Evolutionary conservation across 2,329 filamentous ascomycete genomes (phyloP).

Genomic region (Phyllosticta citriasiana): DNA sequence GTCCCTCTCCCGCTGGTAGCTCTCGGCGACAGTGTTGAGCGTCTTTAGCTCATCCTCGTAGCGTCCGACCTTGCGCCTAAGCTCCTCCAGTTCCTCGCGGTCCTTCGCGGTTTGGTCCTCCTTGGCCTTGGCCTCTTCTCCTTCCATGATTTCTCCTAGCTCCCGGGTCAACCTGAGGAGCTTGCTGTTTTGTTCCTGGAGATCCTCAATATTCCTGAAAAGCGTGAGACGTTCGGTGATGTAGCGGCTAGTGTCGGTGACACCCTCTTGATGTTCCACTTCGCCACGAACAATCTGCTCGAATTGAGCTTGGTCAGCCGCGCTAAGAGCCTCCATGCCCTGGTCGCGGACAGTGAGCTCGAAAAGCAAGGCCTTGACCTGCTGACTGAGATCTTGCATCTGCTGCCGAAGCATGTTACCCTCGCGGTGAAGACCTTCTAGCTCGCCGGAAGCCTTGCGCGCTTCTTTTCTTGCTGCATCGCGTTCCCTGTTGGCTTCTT

Average conservation of each 20-base stretch:
- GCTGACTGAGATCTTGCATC: slow-evolving; percentile 77
- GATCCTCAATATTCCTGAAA: slow-evolving; percentile 74
- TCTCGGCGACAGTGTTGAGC: slow-evolving; percentile 75
- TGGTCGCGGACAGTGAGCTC: slow-evolving; percentile 76
- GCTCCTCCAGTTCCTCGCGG: slow-evolving; percentile 59
- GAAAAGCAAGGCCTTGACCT: slow-evolving; percentile 83
- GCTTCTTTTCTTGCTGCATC: slow-evolving; percentile 69
- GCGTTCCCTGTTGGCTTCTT: slow-evolving; percentile 70
- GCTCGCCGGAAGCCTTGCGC: slow-evolving; percentile 66
- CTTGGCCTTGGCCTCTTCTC: slow-evolving; percentile 65
- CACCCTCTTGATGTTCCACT: slow-evolving; percentile 54
- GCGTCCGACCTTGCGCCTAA: slow-evolving; percentile 63
- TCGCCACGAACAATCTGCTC: slow-evolving; percentile 70
- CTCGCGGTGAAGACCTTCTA: slow-evolving; percentile 54
- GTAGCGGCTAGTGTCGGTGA: slow-evolving; percentile 77
- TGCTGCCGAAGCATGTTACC: slow-evolving; percentile 73
- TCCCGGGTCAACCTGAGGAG: slow-evolving; percentile 74
- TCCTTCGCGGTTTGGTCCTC: slow-evolving; percentile 45
- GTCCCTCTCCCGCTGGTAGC: slow-evolving; percentile 89
- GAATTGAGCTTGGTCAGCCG: slow-evolving; percentile 64
- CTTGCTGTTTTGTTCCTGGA: slow-evolving; percentile 82
- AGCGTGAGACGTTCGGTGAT: slow-evolving; percentile 84
- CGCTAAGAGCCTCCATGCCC: slow-evolving; percentile 60
- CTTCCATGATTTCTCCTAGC: slow-evolving; percentile 82
- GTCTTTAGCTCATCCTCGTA: slow-evolving; percentile 79